phyloP scores from a whole-genome alignment of 2,329 filamentous ascomycete genomes.

The Fusarium luffae region DNA sequence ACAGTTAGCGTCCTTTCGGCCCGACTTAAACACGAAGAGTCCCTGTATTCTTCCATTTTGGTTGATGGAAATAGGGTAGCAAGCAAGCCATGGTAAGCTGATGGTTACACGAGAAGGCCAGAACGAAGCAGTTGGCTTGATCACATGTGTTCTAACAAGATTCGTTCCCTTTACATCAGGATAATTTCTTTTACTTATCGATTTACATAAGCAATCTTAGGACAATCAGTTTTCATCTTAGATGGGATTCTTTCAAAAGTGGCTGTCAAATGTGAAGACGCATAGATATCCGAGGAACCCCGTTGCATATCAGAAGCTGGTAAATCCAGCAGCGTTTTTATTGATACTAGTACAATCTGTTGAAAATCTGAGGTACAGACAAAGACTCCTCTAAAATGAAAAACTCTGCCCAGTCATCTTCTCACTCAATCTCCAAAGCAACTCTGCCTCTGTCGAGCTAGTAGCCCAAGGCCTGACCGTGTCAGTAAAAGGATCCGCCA shows the following conservation, averaged over 20 bases:
- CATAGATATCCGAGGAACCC: no score
- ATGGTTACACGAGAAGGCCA: background rate
- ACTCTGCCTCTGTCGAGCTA: constrained; percentile 18
- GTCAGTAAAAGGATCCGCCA: constrained; percentile 18
- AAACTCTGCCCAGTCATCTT: constrained; percentile 27
- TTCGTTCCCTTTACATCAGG: no score
- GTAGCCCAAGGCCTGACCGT: constrained; percentile 28
- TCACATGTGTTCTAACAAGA: background rate
- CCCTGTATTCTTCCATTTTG: background rate
- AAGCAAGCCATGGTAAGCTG: background rate
- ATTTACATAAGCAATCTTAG: background rate
- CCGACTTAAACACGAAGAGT: constrained; percentile 18
- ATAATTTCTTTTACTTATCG: background rate
- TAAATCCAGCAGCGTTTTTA: background rate
- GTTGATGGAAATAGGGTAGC: background rate
- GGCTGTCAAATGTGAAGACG: no score
- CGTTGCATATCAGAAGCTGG: no score
- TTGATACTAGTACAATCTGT: background rate
- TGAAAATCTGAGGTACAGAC: fast-evolving
- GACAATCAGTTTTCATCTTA: fast-evolving
- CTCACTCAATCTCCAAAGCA: constrained; percentile 32
- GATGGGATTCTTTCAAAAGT: no score
- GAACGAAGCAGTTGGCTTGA: background rate
- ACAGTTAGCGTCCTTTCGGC: constrained; percentile 12
- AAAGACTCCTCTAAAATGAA: background rate